These are phyloP conservation scores for Salvia miltiorrhiza DNA, from an alignment of 257 asterid species.

Conservation along the genomic window DNA sequence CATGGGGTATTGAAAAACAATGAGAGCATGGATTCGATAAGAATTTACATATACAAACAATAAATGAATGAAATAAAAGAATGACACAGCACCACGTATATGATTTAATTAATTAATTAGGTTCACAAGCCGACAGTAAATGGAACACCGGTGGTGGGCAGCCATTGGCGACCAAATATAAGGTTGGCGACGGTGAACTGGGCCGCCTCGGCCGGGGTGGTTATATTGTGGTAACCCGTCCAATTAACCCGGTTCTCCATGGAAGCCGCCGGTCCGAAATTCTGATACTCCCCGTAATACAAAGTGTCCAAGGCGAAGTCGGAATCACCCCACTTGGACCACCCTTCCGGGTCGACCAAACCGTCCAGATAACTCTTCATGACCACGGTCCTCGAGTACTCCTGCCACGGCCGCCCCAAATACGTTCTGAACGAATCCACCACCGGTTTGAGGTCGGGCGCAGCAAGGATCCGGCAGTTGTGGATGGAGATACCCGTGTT, in stretches of 20 bases:
- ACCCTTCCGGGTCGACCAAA: conserved; percentile 58
- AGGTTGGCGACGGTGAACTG: conserved; percentile 60
- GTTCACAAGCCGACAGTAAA: conserved; percentile 55
- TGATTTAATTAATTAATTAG: too few relatives aligned
- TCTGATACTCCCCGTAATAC: conserved; percentile 75
- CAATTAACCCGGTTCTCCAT: conserved; percentile 54
- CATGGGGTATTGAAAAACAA: too few relatives aligned
- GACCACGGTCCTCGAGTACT: conserved; percentile 63
- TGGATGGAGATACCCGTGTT: conserved; percentile 88
- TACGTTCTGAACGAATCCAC: conserved; percentile 37
- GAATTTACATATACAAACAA: conserved; percentile 15
- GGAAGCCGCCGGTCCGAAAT: conserved; percentile 60
- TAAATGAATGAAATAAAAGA: conserved; percentile 31
- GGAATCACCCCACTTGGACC: conserved; percentile 66
- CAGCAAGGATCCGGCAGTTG: conserved; percentile 49
- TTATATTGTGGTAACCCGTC: conserved; percentile 60
- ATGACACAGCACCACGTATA: neutral
- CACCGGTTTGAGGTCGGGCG: conserved; percentile 56
- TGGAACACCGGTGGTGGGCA: conserved; percentile 83
- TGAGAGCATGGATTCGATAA: too few relatives aligned
- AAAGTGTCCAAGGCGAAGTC: conserved; percentile 59
- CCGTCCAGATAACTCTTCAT: conserved; percentile 51
- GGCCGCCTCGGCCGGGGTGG: conserved; percentile 35
- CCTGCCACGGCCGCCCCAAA: conserved; percentile 83
- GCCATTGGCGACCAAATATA: conserved; percentile 67